Base-by-base conservation (phyloP, 2,329 filamentous ascomycete genomes). In the Polytolypa hystricis region DNA sequence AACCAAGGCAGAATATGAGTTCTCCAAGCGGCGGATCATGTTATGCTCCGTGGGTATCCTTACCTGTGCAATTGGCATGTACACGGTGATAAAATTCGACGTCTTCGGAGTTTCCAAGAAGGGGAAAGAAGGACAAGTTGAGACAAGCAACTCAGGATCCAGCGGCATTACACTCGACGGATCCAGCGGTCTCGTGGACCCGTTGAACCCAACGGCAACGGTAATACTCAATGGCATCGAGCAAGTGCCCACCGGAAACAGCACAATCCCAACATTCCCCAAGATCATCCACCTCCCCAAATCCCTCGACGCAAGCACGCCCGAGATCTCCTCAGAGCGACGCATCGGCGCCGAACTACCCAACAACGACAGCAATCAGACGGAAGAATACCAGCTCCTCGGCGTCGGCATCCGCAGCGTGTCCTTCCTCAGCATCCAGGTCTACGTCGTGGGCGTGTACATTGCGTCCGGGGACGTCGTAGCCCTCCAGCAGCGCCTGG, bases 361-460 rank as follows among this genome's bases (percentile, higher is more conserved):
- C 18, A 54, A 57, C 11, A 44, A 49, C n/a, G 35, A 52, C 5
- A 46, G 62, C 16, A 55, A 55, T 10, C 50, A 70, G 60, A 43
- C 74, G 58, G 50, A 81, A 28, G 71, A 94, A 50, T 96, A 95
- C 58, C 87, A 85, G 15, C 71, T 96, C 0, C 73, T 96, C 5
- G 91, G 91, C 0, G 65, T 95, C 4, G 91, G 91, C 12, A 79
- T 93, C 44, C 76, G 91, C 38, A 86, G 81, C 1, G 91, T 98
- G 20, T 93, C 83, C 16, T 94, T 96, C 58, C 65, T 96, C 30
- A 68, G 75, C 33, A 85, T 98, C 30, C 80, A 94, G 57, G 91
- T 98, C 36, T 98, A 98, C 63, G 82, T 96, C 12, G 82, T 94
- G 0, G 91, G 89, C 11, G 76, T 93, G 50, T 98, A 98, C 64